phyloP scores from a whole-genome alignment of 225 moss, liverwort and hornwort genomes.

The Polytrichum formosum region DNA sequence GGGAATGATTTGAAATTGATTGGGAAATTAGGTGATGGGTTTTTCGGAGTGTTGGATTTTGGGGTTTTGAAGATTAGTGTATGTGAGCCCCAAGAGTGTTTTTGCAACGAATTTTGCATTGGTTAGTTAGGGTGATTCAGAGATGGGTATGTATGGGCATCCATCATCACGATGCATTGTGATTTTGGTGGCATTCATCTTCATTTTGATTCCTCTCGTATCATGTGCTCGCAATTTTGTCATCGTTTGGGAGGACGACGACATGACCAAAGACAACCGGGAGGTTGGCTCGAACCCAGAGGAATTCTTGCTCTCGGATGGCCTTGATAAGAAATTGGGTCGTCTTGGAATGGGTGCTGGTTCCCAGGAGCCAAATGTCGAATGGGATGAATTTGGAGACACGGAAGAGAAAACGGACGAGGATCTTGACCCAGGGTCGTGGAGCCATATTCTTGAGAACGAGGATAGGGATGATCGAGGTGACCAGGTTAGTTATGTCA shows the following conservation, averaged over 20 bases:
- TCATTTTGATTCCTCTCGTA: conserved; percentile 11
- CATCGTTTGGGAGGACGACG: conserved; percentile 61
- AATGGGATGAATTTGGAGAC: conserved; percentile 72
- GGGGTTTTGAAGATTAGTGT: too few relatives aligned
- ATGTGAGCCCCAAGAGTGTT: too few relatives aligned
- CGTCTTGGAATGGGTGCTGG: conserved; percentile 29
- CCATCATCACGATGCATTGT: too few relatives aligned
- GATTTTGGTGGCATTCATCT: conserved; percentile 5
- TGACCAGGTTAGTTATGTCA: conserved; percentile 27
- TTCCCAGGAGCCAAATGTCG: conserved; percentile 32
- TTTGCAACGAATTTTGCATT: too few relatives aligned
- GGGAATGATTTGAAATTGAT: too few relatives aligned
- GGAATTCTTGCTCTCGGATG: conserved; percentile 14
- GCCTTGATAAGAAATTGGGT: conserved; percentile 24
- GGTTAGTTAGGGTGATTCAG: too few relatives aligned
- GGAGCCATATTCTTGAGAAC: conserved; percentile 52
- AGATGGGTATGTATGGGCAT: too few relatives aligned
- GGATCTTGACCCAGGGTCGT: conserved; percentile 54
- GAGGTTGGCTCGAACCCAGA: conserved; percentile 33
- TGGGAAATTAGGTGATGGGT: too few relatives aligned
- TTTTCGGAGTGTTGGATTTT: too few relatives aligned
- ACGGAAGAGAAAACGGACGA: conserved; percentile 39
- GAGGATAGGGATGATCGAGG: conserved; percentile 36
- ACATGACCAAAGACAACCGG: conserved; percentile 22
- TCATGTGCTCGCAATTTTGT: conserved; percentile 49